A percentile compares a stretch with the other conserved stretches of the same genome.
Evolutionary conservation across 148 eudicot species (phyloP).

Genomic region (Fagopyrum esculentum): DNA sequence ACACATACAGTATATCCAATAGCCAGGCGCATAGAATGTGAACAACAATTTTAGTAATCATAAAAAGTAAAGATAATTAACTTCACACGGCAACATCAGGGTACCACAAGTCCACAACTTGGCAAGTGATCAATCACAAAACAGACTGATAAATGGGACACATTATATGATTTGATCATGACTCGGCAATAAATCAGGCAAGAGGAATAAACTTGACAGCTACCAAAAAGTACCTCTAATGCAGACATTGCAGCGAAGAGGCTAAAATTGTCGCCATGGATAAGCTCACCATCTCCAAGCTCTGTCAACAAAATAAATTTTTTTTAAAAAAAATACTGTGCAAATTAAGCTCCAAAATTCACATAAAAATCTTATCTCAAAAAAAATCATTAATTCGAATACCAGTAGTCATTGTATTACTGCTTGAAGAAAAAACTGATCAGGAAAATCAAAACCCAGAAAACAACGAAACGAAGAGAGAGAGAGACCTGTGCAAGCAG

Average conservation of each 20-base stretch:
- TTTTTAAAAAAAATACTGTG: not conserved
- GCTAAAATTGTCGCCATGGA: conserved; percentile 85
- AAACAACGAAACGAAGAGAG: conserved; percentile 11
- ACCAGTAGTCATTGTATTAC: too few relatives aligned
- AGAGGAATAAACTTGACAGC: conserved; percentile 11
- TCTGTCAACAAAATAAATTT: conserved; percentile 34
- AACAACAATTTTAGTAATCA: not conserved
- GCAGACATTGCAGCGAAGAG: conserved; percentile 99
- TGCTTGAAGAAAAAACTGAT: not conserved
- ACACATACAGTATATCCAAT: not conserved
- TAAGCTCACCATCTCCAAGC: conserved; percentile 74
- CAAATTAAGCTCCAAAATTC: not conserved
- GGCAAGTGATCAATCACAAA: not conserved
- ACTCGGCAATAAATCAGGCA: not conserved
- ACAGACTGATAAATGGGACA: not conserved
- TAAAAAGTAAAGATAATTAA: not conserved
- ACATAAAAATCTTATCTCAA: not conserved
- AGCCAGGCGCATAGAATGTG: not conserved
- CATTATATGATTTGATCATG: not conserved
- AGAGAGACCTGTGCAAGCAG: conserved; percentile 58
- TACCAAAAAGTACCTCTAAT: conserved; percentile 60
- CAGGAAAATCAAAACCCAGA: conserved; percentile 14
- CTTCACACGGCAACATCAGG: not conserved
- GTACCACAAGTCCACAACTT: not conserved
- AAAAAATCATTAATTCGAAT: conserved; percentile 5